phyloP scores from a whole-genome alignment of 2,329 filamentous ascomycete species.

The Rhinocladiella similis region DNA sequence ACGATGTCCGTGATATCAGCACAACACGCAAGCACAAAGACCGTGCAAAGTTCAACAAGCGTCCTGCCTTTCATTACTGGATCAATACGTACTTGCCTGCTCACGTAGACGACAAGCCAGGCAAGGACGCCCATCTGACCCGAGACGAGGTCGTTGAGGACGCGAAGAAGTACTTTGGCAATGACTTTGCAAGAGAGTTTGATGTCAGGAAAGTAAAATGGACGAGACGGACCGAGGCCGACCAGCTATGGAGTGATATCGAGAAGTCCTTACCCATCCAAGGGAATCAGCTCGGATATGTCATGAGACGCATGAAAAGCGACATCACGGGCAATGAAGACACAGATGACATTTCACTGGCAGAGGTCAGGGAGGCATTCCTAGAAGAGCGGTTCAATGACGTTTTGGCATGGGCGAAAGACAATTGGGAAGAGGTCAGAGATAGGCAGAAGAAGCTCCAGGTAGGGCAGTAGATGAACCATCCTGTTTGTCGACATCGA shows the following conservation, averaged over 20 bases:
- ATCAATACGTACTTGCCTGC: slow-evolving; percentile 1
- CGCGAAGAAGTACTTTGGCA: slow-evolving; percentile 16
- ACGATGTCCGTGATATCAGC: background rate
- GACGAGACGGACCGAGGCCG: background rate
- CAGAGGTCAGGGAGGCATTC: background rate
- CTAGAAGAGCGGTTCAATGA: background rate
- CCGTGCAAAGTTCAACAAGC: background rate
- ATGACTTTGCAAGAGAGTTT: background rate
- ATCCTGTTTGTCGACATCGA: background rate
- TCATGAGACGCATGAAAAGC: slow-evolving; percentile 7
- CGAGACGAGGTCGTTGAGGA: background rate
- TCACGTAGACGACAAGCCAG: background rate
- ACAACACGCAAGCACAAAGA: background rate
- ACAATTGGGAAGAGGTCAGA: background rate
- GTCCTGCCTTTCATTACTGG: background rate
- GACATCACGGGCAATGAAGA: background rate
- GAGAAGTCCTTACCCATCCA: background rate
- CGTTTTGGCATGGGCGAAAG: background rate
- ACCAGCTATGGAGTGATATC: background rate
- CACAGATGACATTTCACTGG: background rate
- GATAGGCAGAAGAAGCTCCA: background rate
- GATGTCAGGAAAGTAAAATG: background rate
- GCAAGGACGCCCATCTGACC: background rate
- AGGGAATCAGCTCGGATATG: background rate
- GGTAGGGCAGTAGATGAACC: background rate